Percentiles rank a stretch among this genome's conserved stretches.
These are phyloP conservation scores for Plasmopara viticola DNA, from an alignment of 352 stramenopile genomes.

Conservation along the genomic window DNA sequence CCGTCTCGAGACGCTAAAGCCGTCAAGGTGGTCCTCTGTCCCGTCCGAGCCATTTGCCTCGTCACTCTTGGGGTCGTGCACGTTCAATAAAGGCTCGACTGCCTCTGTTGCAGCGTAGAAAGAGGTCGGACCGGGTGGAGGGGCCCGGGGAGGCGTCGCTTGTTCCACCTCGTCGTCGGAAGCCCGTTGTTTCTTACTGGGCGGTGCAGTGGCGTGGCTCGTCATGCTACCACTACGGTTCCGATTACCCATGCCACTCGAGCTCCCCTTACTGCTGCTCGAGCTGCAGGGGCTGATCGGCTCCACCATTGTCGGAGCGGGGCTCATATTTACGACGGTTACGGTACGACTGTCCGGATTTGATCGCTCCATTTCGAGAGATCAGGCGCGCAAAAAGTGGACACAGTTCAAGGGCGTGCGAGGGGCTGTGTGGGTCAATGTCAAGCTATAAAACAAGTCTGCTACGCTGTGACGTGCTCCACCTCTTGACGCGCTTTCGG, in stretches of 20 bases:
- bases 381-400: neutral
- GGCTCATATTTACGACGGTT: conserved; percentile 20
- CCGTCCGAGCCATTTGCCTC: conserved; percentile 18
- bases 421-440: neutral
- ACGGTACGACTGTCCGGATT: conserved; percentile 23
- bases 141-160: conserved; percentile 17
- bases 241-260: conserved; percentile 25
- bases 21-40: conserved; percentile 17
- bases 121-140: conserved; percentile 8
- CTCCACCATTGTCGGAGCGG: conserved; percentile 6
- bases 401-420: too few relatives aligned
- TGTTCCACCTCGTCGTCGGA: conserved; percentile 70
- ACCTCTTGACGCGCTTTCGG: neutral
- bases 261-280: conserved; percentile 15
- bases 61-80: conserved; percentile 21
- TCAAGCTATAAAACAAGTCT: neutral
- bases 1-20: conserved; percentile 4
- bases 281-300: conserved; percentile 8
- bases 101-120: conserved; percentile 6
- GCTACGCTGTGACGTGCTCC: neutral
- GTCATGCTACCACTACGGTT: conserved; percentile 74
- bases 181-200: conserved; percentile 72
- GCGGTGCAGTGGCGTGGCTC: conserved; percentile 41
- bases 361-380: conserved; percentile 22
- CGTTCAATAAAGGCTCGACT: conserved; percentile 6